phyloP scores from a whole-genome alignment of 495 filamentous ascomycete genomes.

The Penicillium riverlandense region DNA sequence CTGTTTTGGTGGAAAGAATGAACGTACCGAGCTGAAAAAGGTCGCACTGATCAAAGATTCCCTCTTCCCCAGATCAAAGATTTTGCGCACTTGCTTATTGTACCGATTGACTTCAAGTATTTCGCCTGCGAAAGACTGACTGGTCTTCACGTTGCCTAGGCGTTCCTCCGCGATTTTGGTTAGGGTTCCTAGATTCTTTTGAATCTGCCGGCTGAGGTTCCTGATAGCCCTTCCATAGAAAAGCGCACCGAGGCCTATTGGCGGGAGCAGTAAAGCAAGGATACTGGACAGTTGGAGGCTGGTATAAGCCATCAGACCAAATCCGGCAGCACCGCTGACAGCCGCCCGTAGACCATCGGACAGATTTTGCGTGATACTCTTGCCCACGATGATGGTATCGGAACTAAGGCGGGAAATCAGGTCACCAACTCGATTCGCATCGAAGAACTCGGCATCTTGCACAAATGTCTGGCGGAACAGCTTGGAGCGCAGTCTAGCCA shows the following conservation, averaged over 20 bases:
- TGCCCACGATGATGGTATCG: slow-evolving; percentile 94
- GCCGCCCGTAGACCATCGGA: slow-evolving; percentile 85
- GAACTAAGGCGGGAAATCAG: slow-evolving; percentile 91
- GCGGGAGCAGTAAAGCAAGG: slow-evolving; percentile 79
- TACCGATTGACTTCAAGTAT: slow-evolving; percentile 83
- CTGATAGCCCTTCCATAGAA: slow-evolving; percentile 84
- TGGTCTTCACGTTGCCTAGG: slow-evolving; percentile 89
- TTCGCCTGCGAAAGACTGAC: slow-evolving; percentile 92
- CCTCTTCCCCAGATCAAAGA: slow-evolving; percentile 77
- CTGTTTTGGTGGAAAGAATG: background rate
- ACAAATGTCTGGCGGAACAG: slow-evolving; percentile 85
- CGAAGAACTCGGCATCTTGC: slow-evolving; percentile 98
- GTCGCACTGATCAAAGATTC: slow-evolving; percentile 85
- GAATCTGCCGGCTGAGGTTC: slow-evolving; percentile 81
- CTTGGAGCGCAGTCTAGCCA: slow-evolving; percentile 78
- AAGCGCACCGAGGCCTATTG: slow-evolving; percentile 84
- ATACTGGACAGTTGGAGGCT: slow-evolving; percentile 86
- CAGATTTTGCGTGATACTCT: slow-evolving; percentile 95
- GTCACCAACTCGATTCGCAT: slow-evolving; percentile 94
- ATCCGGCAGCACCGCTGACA: slow-evolving; percentile 82
- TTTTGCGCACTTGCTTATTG: slow-evolving; percentile 83
- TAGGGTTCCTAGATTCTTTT: slow-evolving; percentile 82
- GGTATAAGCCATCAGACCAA: slow-evolving; percentile 86
- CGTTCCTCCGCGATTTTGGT: slow-evolving; percentile 97
- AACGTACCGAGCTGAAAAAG: slow-evolving; percentile 71